A percentile compares a stretch with the other conserved stretches of the same genome.
These are phyloP conservation scores for Suhomyces guaymorum DNA, from an alignment of 1,139 yeast species.

Conservation along the genomic window DNA sequence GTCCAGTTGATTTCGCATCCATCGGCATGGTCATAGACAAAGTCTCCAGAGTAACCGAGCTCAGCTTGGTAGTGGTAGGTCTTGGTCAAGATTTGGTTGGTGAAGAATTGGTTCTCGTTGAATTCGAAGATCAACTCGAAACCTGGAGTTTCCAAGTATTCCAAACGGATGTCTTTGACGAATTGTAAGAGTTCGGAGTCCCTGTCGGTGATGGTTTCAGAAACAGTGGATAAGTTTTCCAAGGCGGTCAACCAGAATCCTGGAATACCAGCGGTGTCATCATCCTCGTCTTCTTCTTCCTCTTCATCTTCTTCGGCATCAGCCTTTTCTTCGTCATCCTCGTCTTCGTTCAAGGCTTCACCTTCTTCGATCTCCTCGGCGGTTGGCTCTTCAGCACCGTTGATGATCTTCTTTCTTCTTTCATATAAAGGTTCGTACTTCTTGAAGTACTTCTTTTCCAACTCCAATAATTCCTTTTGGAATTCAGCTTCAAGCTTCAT, in stretches of 20 bases:
- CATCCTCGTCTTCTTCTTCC: slow-evolving; percentile 37
- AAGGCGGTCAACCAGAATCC: slow-evolving; percentile 96
- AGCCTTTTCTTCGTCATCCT: slow-evolving; percentile 32
- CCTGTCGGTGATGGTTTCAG: slow-evolving; percentile 86
- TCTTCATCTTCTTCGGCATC: slow-evolving; percentile 46
- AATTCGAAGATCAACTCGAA: slow-evolving; percentile 85
- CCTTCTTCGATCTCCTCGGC: slow-evolving; percentile 78
- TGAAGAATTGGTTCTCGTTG: slow-evolving; percentile 73
- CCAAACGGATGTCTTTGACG: slow-evolving; percentile 73
- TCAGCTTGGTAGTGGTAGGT: slow-evolving; percentile 94
- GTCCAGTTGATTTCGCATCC: slow-evolving; percentile 88
- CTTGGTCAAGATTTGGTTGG: slow-evolving; percentile 71
- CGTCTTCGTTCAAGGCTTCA: slow-evolving; percentile 58
- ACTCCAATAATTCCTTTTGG: slow-evolving; percentile 82
- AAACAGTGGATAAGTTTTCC: slow-evolving; percentile 78
- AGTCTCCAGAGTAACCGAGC: slow-evolving; percentile 93
- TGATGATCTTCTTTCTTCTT: slow-evolving; percentile 70
- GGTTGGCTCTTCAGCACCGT: slow-evolving; percentile 77
- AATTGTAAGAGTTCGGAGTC: slow-evolving; percentile 80
- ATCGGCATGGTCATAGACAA: slow-evolving; percentile 94
- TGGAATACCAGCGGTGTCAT: slow-evolving; percentile 72
- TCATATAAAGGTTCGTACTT: slow-evolving; percentile 78
- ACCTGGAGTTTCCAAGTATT: slow-evolving; percentile 87
- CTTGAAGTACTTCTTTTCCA: slow-evolving; percentile 77
- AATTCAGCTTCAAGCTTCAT: slow-evolving; percentile 85